Base-by-base conservation (phyloP, 345 rosid genomes). In the Citrus medica region DNA sequence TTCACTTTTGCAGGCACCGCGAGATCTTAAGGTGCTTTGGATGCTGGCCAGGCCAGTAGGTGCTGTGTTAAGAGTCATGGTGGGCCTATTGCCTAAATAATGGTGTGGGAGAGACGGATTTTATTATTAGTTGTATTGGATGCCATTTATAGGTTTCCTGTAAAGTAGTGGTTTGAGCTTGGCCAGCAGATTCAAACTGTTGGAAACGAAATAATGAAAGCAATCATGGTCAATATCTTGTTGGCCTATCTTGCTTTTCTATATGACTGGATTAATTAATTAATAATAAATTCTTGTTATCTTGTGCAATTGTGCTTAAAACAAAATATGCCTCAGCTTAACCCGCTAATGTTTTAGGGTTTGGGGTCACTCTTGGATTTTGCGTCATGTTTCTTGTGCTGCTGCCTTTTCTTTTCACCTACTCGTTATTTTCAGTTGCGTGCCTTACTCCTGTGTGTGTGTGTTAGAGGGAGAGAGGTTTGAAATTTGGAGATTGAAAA, bases 331-430 rank as follows among this genome's bases (percentile, higher is more conserved):
- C 25, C 9, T 71, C 21, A n/a, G 64, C 65, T 56, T 13, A n/a
- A 55, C 10, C 62, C 51, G 51, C 51, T 68, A 21, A 61, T 51
- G 33, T 73, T 68, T 17, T 68, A 46, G 82, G 84, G 59, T 77
- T 79, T 81, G 83, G 40, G 61, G 66, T 46, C 32, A 12, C 22
- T 72, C 46, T 61, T 79, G 75, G 48, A 75, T 79, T 66, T 33
- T 74, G 67, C 61, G 60, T 37, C 74, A 79, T 63, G 83, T 51
- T 61, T 60, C 56, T 46, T 75, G 85, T 65, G 79, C 56, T 33
- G 51, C 46, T 33, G 5, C 6, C n/a, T 70, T 48, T 24, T 46
- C 55, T 51, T 51, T 51, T 51, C 25, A 13, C 33, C 55, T 24
- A 51, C 30, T 30, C 9, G 69, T 17, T 37, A 37, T n/a, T 33